Conservation (phyloP, 495 filamentous ascomycete species). For the Echria macrotheca region DNA sequence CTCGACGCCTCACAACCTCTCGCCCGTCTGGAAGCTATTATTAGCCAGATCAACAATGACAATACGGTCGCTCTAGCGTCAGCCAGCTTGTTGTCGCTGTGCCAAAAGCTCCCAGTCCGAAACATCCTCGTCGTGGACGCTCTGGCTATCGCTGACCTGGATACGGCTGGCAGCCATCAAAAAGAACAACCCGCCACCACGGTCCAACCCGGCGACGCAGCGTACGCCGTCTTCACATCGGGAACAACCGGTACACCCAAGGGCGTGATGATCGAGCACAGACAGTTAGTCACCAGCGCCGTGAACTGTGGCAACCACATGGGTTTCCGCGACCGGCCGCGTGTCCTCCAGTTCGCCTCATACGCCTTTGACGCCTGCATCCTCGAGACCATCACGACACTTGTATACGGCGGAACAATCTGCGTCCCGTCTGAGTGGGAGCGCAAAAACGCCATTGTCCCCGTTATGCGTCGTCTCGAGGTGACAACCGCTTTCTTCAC, state of each 20-base stretch:
- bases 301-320: background rate
- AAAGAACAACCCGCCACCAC: constrained; percentile 1
- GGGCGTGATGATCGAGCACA: constrained; percentile 38
- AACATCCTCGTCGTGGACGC: no score
- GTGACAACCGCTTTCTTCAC: background rate
- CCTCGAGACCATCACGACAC: background rate
- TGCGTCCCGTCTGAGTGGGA: background rate
- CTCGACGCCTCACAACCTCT: background rate
- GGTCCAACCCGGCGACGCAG: constrained; percentile 22
- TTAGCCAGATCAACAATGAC: no score
- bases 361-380: background rate
- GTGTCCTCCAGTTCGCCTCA: background rate
- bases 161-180: no score
- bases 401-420: background rate
- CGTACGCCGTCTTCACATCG: constrained; percentile 51
- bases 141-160: no score
- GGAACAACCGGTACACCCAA: constrained; percentile 35
- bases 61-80: no score
- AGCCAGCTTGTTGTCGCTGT: no score
- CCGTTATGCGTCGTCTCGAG: background rate
- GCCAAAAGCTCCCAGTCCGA: no score
- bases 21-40: no score
- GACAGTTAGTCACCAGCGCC: background rate
- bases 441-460: background rate
- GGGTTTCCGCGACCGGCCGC: background rate